phyloP scores from a whole-genome alignment of 202 grass and related monocot species.

The Miscanthus sacchariflorus region DNA sequence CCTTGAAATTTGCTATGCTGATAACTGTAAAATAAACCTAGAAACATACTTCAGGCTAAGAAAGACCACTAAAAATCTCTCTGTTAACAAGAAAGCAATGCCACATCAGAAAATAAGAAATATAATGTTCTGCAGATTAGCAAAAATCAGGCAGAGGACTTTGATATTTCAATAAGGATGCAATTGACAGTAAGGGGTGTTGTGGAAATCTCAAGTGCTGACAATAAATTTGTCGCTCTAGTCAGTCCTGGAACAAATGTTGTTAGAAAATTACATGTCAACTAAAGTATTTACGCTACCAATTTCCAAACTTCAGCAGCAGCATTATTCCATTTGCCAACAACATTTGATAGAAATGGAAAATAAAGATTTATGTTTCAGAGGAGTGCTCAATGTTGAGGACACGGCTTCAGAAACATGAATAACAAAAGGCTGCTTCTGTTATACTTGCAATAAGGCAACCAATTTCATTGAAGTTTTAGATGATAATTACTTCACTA shows the following conservation, averaged over 20 bases:
- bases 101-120: neutral
- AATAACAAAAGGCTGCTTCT: neutral
- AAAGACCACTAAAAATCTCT: neutral
- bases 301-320: neutral
- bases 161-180: neutral
- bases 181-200: neutral
- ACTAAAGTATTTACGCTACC: neutral
- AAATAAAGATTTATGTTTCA: neutral
- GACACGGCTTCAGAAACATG: neutral
- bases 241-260: neutral
- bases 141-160: neutral
- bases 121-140: neutral
- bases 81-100: neutral
- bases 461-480: constrained; percentile 3
- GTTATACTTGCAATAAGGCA: neutral
- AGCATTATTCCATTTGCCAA: too few species aligned
- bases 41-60: neutral
- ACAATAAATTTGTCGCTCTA: neutral
- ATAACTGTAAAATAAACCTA: constrained; percentile 42
- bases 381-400: neutral
- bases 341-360: neutral
- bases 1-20: constrained; percentile 61
- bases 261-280: neutral
- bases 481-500: neutral
- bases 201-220: neutral